phyloP scores from a whole-genome alignment of 257 asterid species.

The Catharanthus roseus region DNA sequence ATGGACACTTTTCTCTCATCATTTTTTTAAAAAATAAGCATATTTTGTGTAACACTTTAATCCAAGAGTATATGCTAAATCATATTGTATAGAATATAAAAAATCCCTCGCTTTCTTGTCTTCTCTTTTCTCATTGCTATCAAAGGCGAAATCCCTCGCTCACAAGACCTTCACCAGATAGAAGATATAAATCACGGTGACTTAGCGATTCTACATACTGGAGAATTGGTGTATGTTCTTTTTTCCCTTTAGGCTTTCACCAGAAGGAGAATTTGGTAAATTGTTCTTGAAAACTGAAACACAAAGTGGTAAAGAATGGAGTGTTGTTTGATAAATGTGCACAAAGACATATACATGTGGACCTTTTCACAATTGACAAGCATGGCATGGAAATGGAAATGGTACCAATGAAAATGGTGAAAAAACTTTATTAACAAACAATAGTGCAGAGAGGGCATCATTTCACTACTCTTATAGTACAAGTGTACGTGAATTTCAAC shows the following conservation, averaged over 20 bases:
- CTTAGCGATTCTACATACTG: no score
- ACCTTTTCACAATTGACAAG: conserved; percentile 23
- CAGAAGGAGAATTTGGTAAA: neutral
- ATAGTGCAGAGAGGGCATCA: conserved; percentile 9
- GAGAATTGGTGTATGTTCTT: no score
- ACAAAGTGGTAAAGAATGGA: conserved; percentile 7
- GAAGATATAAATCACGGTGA: no score
- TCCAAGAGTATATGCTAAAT: neutral
- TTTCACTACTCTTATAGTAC: conserved; percentile 21
- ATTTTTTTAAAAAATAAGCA: neutral
- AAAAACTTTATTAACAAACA: conserved; percentile 13
- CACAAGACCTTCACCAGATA: no score
- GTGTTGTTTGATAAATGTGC: conserved; percentile 19
- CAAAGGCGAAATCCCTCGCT: no score
- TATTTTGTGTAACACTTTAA: neutral
- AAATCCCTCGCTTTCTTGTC: no score
- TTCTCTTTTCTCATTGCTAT: no score
- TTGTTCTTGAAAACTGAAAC: conserved; percentile 6
- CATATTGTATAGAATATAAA: no score
- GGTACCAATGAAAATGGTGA: conserved; percentile 10
- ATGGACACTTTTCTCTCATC: neutral
- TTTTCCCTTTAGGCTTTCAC: neutral
- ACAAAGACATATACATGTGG: conserved; percentile 26
- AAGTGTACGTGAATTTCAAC: no score
- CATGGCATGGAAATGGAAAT: neutral